Conservation (phyloP, 1,284 basidiomycete species). For the Puccinia coronata region DNA sequence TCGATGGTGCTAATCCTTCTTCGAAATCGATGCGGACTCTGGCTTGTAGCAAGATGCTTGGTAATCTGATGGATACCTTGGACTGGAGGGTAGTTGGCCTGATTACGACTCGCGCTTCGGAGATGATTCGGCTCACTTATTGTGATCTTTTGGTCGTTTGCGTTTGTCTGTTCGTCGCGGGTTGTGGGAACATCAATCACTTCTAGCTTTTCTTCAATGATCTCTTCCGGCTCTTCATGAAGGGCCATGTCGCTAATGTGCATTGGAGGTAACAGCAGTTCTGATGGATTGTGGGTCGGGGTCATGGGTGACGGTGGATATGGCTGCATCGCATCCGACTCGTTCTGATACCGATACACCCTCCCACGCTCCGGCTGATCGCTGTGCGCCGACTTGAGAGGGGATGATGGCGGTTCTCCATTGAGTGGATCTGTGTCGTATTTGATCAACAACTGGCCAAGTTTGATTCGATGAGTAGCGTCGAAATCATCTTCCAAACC, state of each 20-base stretch:
- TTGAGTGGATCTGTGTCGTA: background rate
- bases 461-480: constrained; percentile 50
- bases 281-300: background rate
- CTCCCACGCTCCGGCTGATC: background rate
- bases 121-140: constrained; percentile 24
- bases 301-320: background rate
- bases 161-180: background rate
- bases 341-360: background rate
- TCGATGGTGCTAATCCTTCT: constrained; percentile 12
- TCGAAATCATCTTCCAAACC: constrained; percentile 54
- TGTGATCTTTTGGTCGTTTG: constrained; percentile 10
- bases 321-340: background rate
- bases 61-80: constrained; percentile 34
- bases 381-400: background rate
- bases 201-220: background rate
- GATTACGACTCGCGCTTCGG: constrained; percentile 3
- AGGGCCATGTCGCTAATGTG: constrained; percentile 42
- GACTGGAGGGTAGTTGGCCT: constrained; percentile 33
- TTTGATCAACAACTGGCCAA: constrained; percentile 52
- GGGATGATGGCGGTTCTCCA: background rate
- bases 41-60: background rate
- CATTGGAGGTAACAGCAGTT: background rate
- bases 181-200: background rate
- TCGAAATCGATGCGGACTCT: background rate
- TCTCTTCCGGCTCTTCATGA: constrained; percentile 47